These are phyloP conservation scores for Russula foetens DNA, from an alignment of 768 basidiomycete genomes.

Conservation along the genomic window DNA sequence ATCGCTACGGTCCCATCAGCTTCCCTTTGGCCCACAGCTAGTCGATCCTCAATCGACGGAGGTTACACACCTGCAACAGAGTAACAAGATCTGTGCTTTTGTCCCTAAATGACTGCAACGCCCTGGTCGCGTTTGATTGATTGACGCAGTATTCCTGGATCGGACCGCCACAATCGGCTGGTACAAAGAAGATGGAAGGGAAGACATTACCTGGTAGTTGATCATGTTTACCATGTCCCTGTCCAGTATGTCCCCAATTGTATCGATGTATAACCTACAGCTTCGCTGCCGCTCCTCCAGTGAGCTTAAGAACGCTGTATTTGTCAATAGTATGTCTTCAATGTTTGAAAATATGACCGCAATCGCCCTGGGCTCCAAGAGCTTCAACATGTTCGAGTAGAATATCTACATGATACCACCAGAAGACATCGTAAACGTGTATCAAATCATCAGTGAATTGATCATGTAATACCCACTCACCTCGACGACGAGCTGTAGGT, in stretches of 20 bases:
- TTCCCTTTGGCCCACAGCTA: background rate
- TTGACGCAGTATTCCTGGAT: slow-evolving; percentile 83
- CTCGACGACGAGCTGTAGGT: slow-evolving; percentile 87
- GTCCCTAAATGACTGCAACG: slow-evolving; percentile 65
- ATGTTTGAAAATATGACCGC: slow-evolving; percentile 87
- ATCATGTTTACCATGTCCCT: slow-evolving; percentile 68
- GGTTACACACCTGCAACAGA: slow-evolving; percentile 51
- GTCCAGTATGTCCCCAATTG: slow-evolving; percentile 77
- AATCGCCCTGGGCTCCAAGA: slow-evolving; percentile 69
- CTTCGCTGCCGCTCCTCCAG: slow-evolving; percentile 89
- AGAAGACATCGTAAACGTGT: background rate
- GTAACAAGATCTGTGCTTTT: slow-evolving; percentile 54
- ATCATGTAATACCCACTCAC: slow-evolving; percentile 32
- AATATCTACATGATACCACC: slow-evolving; percentile 50
- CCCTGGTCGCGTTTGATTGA: slow-evolving; percentile 68
- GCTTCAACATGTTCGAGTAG: slow-evolving; percentile 66
- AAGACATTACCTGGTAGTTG: slow-evolving; percentile 63
- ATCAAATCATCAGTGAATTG: background rate
- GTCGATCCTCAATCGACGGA: background rate
- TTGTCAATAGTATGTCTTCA: slow-evolving; percentile 84
- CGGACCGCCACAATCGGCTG: background rate
- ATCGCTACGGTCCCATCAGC: slow-evolving; percentile 36
- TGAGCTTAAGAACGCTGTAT: slow-evolving; percentile 80
- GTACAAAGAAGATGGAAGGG: background rate
- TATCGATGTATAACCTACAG: slow-evolving; percentile 85